Evolutionary conservation across 345 rosid genomes (phyloP), one percentile per base, ranked within the genome.

Genomic region (Populus ilicifolia): DNA sequence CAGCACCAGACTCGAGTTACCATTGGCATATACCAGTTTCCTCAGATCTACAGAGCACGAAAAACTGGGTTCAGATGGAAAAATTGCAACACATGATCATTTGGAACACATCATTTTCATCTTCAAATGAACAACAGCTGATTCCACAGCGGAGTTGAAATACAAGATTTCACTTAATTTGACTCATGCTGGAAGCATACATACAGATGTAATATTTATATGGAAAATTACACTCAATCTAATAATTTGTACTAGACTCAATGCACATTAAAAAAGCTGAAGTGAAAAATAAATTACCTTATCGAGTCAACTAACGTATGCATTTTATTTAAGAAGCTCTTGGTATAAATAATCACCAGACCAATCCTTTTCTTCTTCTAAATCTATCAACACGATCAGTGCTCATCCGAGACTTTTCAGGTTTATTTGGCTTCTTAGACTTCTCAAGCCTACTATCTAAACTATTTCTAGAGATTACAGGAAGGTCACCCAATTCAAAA

Each of bases 321-420:
- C 71, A 30, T 50, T 71, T 76, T 81, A 83, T 85, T 87, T 36
- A 56, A 44, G 78, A 74, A 67, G 84, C 75, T 80, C 79, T 21
- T 74, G 17, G 76, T 77, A 63, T n/a, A 77, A 79, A 74, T 82
- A 76, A 50, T 94, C 92, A 94, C 98, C 97, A 91, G 35, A 84
- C 90, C 82, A 89, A 75, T 72, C 93, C 90, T 80, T 84, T 89
- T 79, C 90, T 93, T 78, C 90, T 83, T 80, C 90, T 85, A 86
- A 83, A 88, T 83, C 93, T 88, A 84, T 90, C 96, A 72, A 93
- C 86, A 52, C 89, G 93, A 87, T 95, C 99, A 46, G 92, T 80
- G 86, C 96, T 93, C 98, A 96, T 92, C 72, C 98, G 88, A 11
- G 99, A 96, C 86, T 92, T 93, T 82, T 96, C 98, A 2, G 91